These are phyloP conservation scores for Picea abies DNA, from an alignment of 83 land plant species.

Conservation along the genomic window DNA sequence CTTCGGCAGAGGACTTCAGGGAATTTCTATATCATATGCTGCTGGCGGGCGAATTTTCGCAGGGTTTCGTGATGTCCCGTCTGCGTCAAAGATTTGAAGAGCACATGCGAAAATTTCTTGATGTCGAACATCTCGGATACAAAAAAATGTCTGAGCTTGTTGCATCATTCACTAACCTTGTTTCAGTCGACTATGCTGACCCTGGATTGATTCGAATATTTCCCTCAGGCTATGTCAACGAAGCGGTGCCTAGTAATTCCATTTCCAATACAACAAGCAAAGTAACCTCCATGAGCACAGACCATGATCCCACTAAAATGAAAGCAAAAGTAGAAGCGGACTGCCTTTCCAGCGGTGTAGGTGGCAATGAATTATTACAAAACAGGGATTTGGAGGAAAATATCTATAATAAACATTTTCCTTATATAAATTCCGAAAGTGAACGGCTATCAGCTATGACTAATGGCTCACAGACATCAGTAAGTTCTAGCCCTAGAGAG, in stretches of 20 bases:
- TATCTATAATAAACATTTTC: neutral
- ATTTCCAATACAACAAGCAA: neutral
- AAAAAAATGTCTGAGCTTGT: neutral
- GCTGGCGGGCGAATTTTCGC: neutral
- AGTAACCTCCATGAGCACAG: neutral
- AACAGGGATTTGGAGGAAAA: neutral
- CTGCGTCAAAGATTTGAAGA: neutral
- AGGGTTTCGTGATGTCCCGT: neutral
- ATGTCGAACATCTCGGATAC: conserved; percentile 1
- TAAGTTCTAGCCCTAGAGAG: neutral
- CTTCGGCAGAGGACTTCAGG: neutral
- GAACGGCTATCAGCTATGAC: neutral
- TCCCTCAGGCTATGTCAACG: conserved; percentile 10
- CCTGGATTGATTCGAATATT: neutral
- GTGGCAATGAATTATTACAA: neutral
- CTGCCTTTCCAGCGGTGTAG: neutral
- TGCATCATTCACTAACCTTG: neutral
- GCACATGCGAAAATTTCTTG: neutral
- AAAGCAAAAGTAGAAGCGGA: neutral
- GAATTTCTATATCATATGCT: neutral
- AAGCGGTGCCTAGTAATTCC: neutral
- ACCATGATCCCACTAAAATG: neutral
- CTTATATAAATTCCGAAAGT: neutral
- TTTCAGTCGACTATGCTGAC: neutral
- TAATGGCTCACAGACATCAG: too few relatives aligned